Conservation (phyloP, 495 filamentous ascomycete species). For the Aspergillus kassunensis region DNA sequence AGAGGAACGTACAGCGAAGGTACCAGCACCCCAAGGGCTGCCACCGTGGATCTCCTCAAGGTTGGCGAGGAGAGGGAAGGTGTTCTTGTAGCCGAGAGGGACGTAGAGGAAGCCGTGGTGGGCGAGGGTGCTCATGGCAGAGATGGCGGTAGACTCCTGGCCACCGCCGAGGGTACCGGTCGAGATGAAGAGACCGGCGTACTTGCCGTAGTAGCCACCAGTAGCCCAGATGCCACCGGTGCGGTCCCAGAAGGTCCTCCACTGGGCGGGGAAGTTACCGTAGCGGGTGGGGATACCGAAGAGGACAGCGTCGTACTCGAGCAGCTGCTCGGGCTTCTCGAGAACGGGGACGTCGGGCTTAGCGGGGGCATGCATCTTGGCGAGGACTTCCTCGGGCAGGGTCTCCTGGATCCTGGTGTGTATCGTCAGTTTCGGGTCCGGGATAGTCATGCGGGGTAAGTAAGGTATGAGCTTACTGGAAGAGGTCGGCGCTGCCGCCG, state of each 20-base stretch:
- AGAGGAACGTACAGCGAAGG: conserved; percentile 63
- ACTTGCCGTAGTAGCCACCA: conserved; percentile 84
- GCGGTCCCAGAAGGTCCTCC: conserved; percentile 87
- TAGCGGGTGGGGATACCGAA: conserved; percentile 97
- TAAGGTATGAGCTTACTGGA: conserved; percentile 56
- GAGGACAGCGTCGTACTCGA: conserved; percentile 83
- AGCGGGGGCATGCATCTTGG: conserved; percentile 82
- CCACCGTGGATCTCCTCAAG: conserved; percentile 78
- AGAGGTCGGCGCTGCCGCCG: conserved; percentile 74
- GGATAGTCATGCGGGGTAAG: background rate
- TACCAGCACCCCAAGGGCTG: conserved; percentile 89
- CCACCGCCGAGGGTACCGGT: conserved; percentile 81
- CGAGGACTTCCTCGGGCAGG: conserved; percentile 73
- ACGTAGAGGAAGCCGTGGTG: conserved; percentile 97
- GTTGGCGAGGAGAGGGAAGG: conserved; percentile 65
- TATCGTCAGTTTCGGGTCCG: background rate
- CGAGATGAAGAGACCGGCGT: conserved; percentile 86
- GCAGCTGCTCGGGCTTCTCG: conserved; percentile 59
- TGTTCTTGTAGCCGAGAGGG: conserved; percentile 84
- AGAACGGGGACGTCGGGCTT: conserved; percentile 67
- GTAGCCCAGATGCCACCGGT: conserved; percentile 68
- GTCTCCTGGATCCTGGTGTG: conserved; percentile 73
- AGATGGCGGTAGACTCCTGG: conserved; percentile 83
- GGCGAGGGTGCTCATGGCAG: conserved; percentile 78
- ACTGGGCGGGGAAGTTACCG: conserved; percentile 97